Percentiles rank a stretch among this genome's conserved stretches.
Conservation (phyloP, 768 basidiomycete species). For the Cubamyces lactineus region DNA sequence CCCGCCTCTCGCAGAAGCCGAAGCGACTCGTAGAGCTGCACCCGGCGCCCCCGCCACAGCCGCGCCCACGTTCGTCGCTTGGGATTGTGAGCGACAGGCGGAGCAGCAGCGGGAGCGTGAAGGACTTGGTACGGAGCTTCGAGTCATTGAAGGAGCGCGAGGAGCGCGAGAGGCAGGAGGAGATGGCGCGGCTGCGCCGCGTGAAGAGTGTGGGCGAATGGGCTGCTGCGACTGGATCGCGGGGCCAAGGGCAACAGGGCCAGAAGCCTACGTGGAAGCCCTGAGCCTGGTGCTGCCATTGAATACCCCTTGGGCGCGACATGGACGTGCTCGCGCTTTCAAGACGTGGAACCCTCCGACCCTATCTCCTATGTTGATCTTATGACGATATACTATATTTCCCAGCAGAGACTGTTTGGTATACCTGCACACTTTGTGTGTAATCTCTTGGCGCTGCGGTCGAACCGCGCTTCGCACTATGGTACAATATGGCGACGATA, state of each 20-base stretch:
- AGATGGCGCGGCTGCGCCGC: constrained; percentile 29
- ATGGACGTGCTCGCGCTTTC: background rate
- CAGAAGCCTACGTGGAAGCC: constrained; percentile 30
- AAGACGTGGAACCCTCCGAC: background rate
- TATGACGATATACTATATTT: constrained; percentile 14
- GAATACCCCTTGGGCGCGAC: too few species aligned
- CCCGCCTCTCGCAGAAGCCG: constrained; percentile 39
- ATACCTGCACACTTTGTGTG: constrained; percentile 14
- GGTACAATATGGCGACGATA: constrained; percentile 17
- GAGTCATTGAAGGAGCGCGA: constrained; percentile 49
- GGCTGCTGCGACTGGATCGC: constrained; percentile 23
- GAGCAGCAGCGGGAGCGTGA: constrained; percentile 72
- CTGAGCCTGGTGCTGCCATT: background rate
- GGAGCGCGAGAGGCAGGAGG: constrained; percentile 34
- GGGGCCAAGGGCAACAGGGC: constrained; percentile 10
- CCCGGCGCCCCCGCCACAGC: constrained; percentile 45
- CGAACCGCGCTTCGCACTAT: constrained; percentile 10
- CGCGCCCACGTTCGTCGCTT: constrained; percentile 26
- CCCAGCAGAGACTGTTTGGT: background rate
- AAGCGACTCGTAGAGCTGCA: constrained; percentile 58
- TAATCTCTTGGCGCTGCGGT: constrained; percentile 1
- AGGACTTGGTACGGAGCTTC: constrained; percentile 67
- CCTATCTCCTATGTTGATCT: constrained; percentile 6
- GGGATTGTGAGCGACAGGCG: constrained; percentile 44
- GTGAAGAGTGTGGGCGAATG: constrained; percentile 42